Base-by-base conservation (phyloP, 2,329 filamentous ascomycete species). In the Pseudonectria buxi region DNA sequence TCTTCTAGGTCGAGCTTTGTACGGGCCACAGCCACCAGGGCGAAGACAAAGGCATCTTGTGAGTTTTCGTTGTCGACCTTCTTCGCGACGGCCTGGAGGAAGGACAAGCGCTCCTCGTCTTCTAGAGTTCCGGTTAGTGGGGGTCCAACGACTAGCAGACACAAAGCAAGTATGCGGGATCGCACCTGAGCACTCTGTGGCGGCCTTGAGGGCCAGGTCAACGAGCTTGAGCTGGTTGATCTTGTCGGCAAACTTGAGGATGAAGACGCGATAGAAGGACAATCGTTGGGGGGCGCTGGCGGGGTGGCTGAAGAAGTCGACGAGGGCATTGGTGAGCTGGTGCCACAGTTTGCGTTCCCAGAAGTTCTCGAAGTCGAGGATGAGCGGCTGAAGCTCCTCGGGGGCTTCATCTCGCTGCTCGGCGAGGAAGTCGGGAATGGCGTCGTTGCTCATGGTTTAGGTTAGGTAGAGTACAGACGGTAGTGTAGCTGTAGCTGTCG, bases 291-390 rank as follows among this genome's bases (percentile, higher is more conserved):
- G 72, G 37, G 80, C 83, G 64, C 89, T 96, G 57, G 81, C 78
- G 29, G 84, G 75, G 52, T 86, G 69, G 55, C 81, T 81, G 70
- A 95, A 98, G 75, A 90, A 95, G 49, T 85, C 76, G 51, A 95
- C 72, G 37, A 98, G 76, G 35, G 82, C 73, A 57, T 95, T 84
- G 25, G 92, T 98, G 50, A 98, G 83, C 68, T 98, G 89, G 70
- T 98, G 92, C 92, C 92, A 98, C 67, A 98, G 76, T 69, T 95
- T 95, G 55, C 90, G 82, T 72, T 98, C 92, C 92, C 92, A 98
- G 58, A 81, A 86, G 61, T 94, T 88, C 71, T 98, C 92, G 49
- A 98, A 95, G 54, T 83, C 79, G 53, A 98, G 76, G 63, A 95
- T 86, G 56, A 86, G 78, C 55, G 83, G 76, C 67, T 95, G 89